Percentiles rank a stretch among this genome's conserved stretches.
Conservation (phyloP, 805 yeast genomes). For the Myxozyma mucilagina region DNA sequence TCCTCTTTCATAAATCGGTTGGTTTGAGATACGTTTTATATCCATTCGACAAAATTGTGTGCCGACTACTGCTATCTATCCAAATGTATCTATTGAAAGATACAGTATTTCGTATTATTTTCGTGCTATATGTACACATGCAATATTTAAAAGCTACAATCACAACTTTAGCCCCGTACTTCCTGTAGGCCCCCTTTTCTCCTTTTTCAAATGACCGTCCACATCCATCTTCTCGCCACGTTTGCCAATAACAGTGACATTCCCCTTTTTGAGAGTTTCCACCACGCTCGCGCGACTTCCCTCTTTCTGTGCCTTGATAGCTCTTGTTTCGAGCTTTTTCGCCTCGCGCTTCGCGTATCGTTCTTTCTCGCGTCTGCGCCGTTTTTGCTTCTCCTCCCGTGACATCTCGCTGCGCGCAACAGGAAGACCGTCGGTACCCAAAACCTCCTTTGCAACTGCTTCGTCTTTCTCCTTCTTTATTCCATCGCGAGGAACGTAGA, state of each 20-base stretch:
- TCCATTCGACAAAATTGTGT: too few species aligned
- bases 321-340: conserved; percentile 41
- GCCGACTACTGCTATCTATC: too few species aligned
- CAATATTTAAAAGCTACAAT: not conserved
- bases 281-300: conserved; percentile 63
- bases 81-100: too few species aligned
- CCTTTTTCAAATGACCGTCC: conserved; percentile 60
- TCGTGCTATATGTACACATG: not conserved
- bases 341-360: conserved; percentile 60
- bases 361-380: conserved; percentile 84
- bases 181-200: conserved; percentile 5
- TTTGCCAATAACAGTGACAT: conserved; percentile 73
- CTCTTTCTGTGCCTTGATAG: conserved; percentile 47
- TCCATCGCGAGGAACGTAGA: conserved; percentile 52
- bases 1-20: too few species aligned
- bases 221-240: conserved; percentile 75
- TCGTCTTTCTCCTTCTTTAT: conserved; percentile 41
- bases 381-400: conserved; percentile 80
- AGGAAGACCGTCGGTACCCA: conserved; percentile 71
- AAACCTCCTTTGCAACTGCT: conserved; percentile 56
- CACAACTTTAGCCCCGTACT: conserved; percentile 16
- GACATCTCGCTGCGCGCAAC: conserved; percentile 79
- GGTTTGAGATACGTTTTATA: too few species aligned
- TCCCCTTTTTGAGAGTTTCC: conserved; percentile 66
- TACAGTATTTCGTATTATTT: too few species aligned